Conservation (phyloP, 164 flowering plant genomes). For the Paratinospora sagittata region DNA sequence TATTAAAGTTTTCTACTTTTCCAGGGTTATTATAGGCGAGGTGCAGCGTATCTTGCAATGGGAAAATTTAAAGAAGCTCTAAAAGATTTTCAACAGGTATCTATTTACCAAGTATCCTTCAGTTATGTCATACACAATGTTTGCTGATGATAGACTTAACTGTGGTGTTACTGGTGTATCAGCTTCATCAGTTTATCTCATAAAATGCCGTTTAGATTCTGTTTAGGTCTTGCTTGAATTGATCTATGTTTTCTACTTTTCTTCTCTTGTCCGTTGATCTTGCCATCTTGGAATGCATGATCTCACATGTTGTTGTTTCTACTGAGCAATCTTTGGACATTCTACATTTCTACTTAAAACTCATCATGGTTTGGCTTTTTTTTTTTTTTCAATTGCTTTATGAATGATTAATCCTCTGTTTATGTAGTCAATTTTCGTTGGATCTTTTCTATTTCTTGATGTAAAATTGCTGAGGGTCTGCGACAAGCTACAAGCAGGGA, state of each 20-base stretch:
- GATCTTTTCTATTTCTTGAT: neutral
- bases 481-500: neutral
- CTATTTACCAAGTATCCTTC: neutral
- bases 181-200: too few relatives aligned
- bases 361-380: neutral
- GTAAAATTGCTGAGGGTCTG: neutral
- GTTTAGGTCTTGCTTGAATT: neutral
- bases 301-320: too few relatives aligned
- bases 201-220: neutral
- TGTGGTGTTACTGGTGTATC: too few relatives aligned
- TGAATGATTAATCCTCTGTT: too few relatives aligned
- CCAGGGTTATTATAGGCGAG: constrained; percentile 95
- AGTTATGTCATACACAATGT: neutral
- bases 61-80: constrained; percentile 97
- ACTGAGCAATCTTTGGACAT: too few relatives aligned
- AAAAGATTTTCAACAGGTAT: constrained; percentile 95
- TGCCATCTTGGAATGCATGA: too few relatives aligned
- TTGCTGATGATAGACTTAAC: neutral
- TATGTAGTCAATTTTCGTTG: neutral
- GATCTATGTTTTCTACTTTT: neutral
- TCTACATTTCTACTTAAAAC: neutral
- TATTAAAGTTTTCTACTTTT: constrained; percentile 14
- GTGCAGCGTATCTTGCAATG: constrained; percentile 96
- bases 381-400: neutral
- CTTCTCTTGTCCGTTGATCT: neutral